Conservation (phyloP, 345 rosid genomes). For the Citrus cavaleriei region DNA sequence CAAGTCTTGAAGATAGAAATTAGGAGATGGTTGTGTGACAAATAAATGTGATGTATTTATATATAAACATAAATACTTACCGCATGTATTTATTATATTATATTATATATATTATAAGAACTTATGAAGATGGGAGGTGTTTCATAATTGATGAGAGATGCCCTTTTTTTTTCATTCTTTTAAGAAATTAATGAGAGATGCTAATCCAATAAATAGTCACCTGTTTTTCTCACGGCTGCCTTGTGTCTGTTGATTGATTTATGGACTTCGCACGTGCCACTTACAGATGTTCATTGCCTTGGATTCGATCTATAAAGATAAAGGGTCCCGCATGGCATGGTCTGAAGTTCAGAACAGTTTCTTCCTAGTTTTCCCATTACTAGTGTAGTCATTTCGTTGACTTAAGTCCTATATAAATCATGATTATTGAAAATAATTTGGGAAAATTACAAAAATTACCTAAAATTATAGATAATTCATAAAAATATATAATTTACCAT, state of each 20-base stretch:
- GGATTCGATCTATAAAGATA: neutral
- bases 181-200: constrained; percentile 2
- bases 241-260: neutral
- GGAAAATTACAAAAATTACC: neutral
- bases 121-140: too few relatives aligned
- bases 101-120: neutral
- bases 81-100: neutral
- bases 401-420: neutral
- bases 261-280: constrained; percentile 4
- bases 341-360: too few relatives aligned
- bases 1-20: neutral
- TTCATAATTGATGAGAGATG: too few relatives aligned
- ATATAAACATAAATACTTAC: neutral
- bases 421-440: neutral
- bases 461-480: too few relatives aligned
- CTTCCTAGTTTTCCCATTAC: neutral
- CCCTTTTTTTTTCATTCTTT: too few relatives aligned
- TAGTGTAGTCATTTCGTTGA: neutral
- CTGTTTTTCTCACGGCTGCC: constrained; percentile 9
- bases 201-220: neutral
- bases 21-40: neutral
- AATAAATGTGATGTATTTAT: neutral
- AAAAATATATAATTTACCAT: too few relatives aligned
- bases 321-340: neutral
- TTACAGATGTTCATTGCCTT: neutral